Evolutionary conservation across 2,329 filamentous ascomycete species (phyloP), one percentile per base, ranked within the genome.

Genomic region (Zelopaecilomyces penicillatus): DNA sequence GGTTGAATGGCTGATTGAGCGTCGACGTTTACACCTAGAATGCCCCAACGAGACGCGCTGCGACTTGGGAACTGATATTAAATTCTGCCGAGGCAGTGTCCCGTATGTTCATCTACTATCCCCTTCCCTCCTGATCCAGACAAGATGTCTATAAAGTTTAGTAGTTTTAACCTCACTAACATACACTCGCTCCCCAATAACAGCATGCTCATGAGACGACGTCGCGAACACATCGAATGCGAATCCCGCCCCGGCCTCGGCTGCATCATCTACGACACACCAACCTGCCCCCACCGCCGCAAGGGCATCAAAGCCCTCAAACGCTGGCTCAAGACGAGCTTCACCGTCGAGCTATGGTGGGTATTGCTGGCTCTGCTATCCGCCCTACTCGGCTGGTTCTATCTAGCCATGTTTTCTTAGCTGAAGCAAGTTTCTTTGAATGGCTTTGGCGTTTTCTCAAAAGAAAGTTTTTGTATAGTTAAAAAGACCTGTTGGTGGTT

Each of bases 1-100:
- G 57, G 74, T 87, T 9, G 74, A 76, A 46, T 87, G 83, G 83
- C 68, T 87, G 4, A 69, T 86, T 47, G 72, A 83, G 52, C 74
- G 83, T 9, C 73, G 80, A 12, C 73, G 67, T 38, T 67, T 80
- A 32, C 78, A 83, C 46, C 71, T 87, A 6, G 76, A 84, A 51
- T 83, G 81, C 52, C 83, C 82, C 4, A 79, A 77, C 44, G 67
- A 78, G 50, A 63, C 63, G 43, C 64, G 68, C 9, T 82, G 78
- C 48, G 77, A 80, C 49, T 57, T 82, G 30, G 69, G 76, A 4
- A 81, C 74, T 48, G 79, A 82, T 53, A 56, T 76, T 39, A 66
- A 70, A 29, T 83, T 82, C 61, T 82, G 78, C 52, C 64, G 76
- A 33, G 77, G 78, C 2, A 80, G 73, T 44, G 73, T 82, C 0